A percentile compares a stretch with the other conserved stretches of the same genome.
Evolutionary conservation across 116 monocot genomes (phyloP).

Genomic region (Trichopus zeylanicus): DNA sequence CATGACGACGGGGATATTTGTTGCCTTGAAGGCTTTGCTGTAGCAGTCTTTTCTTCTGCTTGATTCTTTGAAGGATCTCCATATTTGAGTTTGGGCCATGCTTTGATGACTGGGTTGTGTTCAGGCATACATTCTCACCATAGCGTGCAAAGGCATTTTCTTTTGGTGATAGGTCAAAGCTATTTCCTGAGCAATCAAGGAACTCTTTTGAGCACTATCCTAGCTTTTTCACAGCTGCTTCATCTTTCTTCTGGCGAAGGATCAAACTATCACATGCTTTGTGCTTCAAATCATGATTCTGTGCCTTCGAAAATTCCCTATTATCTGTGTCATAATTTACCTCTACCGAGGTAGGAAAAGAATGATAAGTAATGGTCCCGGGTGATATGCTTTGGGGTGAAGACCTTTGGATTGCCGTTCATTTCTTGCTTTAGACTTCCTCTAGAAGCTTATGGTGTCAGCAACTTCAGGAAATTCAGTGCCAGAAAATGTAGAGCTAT

Average conservation of each 20-base stretch:
- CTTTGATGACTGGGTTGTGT: slow-evolving; percentile 12
- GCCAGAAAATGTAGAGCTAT: slow-evolving; percentile 12
- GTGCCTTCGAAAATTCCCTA: slow-evolving; percentile 10
- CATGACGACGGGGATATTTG: slow-evolving; percentile 23
- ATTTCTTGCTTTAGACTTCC: slow-evolving; percentile 15
- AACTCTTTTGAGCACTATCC: slow-evolving; percentile 10
- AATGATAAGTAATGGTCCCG: slow-evolving; percentile 6
- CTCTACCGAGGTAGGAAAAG: slow-evolving; percentile 38
- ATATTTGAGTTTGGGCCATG: slow-evolving; percentile 17
- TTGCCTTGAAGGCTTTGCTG: slow-evolving; percentile 26
- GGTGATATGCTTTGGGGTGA: slow-evolving; percentile 13
- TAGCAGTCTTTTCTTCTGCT: slow-evolving; percentile 33
- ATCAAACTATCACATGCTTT: background rate
- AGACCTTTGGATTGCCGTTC: slow-evolving; percentile 14
- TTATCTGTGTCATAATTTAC: slow-evolving; percentile 25
- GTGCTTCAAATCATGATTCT: slow-evolving; percentile 8
- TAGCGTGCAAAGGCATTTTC: slow-evolving; percentile 12
- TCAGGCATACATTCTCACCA: slow-evolving; percentile 14
- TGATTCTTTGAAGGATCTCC: slow-evolving; percentile 34
- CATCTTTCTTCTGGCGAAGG: slow-evolving; percentile 8
- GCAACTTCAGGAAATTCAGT: slow-evolving; percentile 12
- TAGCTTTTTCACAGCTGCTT: slow-evolving; percentile 12
- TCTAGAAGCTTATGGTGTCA: slow-evolving; percentile 18
- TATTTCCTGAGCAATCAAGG: slow-evolving; percentile 5
- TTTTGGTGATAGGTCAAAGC: slow-evolving; percentile 17